Evolutionary conservation across 1,139 yeast genomes (phyloP), one percentile per base, ranked within the genome.

Genomic region (Blastobotrys serpentis): DNA sequence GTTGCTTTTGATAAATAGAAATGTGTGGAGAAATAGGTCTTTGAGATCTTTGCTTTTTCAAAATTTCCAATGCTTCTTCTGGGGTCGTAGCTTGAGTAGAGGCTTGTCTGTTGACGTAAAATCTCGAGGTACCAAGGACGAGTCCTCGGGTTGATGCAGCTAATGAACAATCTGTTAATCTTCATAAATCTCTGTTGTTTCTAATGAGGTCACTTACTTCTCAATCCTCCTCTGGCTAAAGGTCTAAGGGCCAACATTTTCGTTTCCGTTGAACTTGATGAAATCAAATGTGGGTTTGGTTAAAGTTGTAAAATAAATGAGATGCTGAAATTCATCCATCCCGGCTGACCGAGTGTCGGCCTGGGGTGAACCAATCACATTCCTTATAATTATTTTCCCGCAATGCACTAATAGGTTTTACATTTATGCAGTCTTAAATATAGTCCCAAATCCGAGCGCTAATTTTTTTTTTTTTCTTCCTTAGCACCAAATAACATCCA

Each of bases 21-120:
- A 92, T 77, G 69, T 92, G 95, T 51, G 98, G 98, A 38, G 97
- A 89, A 32, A 78, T 72, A 42, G 98, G 98, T 73, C 98, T 83
- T 72, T 81, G 79, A 60, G 76, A 77, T 70, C 98, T 82, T 74
- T 92, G 98, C 48, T 84, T 81, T 52, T 81, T 77, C 56, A 92
- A 78, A 52, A 89, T 76, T 42, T 77, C 79, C 58, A 84, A 78
- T 62, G 86, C 94, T 61, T 80, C 79, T 21, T 73, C 78, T 45
- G 76, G 76, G 38, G 87, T 73, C 40, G 89, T 77, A 61, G 76
- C 70, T 57, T 84, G 79, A 22, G 89, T 78, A 48, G 82, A 37
- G 45, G 43, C 23, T 13, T 32, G 34, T 21, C 39, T 22, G 16
- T 33, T 30, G 21, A 42, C 43, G 14, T 42, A 34, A 10, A 17